Evolutionary conservation across 345 rosid species (phyloP), one percentile per base, ranked within the genome.

Genomic region (Melastoma malabathricum): DNA sequence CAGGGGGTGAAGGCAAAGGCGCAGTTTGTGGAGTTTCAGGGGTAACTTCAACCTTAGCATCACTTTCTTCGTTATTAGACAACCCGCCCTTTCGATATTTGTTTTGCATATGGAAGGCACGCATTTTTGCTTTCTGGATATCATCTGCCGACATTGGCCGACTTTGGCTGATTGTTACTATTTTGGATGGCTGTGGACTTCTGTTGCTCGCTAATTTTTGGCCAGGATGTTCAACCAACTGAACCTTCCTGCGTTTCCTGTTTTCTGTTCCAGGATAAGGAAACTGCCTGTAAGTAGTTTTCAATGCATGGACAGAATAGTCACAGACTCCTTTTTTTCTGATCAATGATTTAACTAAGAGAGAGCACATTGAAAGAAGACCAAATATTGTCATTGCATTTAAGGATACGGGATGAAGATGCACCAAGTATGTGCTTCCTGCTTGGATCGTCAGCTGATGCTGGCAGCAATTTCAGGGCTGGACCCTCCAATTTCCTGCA

Each of bases 111-210:
- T 65, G 78, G 18, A 68, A 68, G 46, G 94, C 92, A 57, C 94
- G 95, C 86, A 83, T 71, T 68, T 93, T 93, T 51, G 94, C 99
- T 64, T 93, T 93, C 73, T 88, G 95, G 68, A 88, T 88, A 75
- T 93, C 99, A 76, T 93, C 99, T 44, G 89, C 88, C 56, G 99
- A 88, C 89, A 93, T 81, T 16, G 99, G 99, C 49, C 97, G 97
- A 51, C 86, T 74, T 59, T 72, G 82, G 69, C 67, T 68, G 60
- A 68, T 56, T 59, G 87, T 56, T 31, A 61, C 80, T 50, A 73
- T 54, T 69, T 79, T 81, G 38, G 75, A 65, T 8, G 76, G 65
- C 68, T 85, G 99, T 3, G 77, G 69, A 62, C 77, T 72, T 69
- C 82, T 79, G 63, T 34, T 34, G 12, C 84, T 73, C 48, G 94